Base-by-base conservation (phyloP, 129 eudicot species). In the Helianthus tuberosus region DNA sequence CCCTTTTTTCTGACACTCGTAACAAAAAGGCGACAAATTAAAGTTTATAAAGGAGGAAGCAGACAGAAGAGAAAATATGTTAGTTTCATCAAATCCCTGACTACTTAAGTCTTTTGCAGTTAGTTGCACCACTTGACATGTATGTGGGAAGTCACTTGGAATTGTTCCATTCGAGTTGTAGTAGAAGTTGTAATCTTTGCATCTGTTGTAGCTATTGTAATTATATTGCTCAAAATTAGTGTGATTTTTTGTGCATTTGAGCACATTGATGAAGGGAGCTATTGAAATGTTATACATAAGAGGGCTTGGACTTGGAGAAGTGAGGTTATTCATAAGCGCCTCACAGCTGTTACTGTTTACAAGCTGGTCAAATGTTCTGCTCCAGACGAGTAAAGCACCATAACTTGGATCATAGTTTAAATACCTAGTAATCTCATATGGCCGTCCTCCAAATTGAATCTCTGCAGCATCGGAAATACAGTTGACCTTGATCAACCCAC, bases 221-320 rank as follows among this genome's bases (percentile, higher is more conserved):
- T 48, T 6, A 0, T 0, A 43, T 46, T 5, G 27, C 5, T 36
- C 0, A 36, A 76, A 76, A 47, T 27, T 57, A 82, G 5, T 64
- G 44, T 6, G 11, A 15, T 32, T 5, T 16, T 78, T 71, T 64
- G 14, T 5, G 65, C 93, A 88, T 78, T 59, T 77, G 73, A 74
- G 82, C 53, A 88, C 3, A 55, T 68, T 72, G 65, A 83, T 41
- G 41, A 5, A 11, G 17, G 50, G 25, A 12, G 0, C 0, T 13
- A 80, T 5, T 27, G 48, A 35, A 60, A 82, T 35, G 11, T 68
- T 67, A 43, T 39, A 75, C 5, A 79, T 60, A 41, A 83, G 79
- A 36, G 82, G 68, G 6, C 10, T 53, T 41, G 9, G 46, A 41
- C 46, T 41, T 7, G 80, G 81, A 7, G 77, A 44, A 69, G 50